Percentiles rank a stretch among this genome's conserved stretches.
These are phyloP conservation scores for Starmerella vitae DNA, from an alignment of 805 yeast genomes.

Conservation along the genomic window DNA sequence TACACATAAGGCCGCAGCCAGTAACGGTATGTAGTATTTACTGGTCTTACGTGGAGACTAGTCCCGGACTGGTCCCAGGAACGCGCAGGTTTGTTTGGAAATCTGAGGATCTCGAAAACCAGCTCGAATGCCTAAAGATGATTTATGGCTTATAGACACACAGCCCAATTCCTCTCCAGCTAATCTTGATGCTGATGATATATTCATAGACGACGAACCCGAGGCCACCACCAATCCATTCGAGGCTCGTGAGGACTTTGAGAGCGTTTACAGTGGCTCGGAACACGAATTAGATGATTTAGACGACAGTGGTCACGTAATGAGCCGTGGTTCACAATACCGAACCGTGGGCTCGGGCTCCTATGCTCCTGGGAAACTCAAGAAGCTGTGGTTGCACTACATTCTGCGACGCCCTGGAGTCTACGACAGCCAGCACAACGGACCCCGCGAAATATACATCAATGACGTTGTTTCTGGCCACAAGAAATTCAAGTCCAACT, in stretches of 20 bases:
- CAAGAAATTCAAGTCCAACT: conserved; percentile 48
- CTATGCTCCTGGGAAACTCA: conserved; percentile 24
- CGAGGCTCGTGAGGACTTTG: neutral
- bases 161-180: too few relatives aligned
- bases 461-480: conserved; percentile 49
- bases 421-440: neutral
- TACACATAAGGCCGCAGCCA: too few relatives aligned
- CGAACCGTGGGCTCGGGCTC: neutral
- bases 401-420: conserved; percentile 21
- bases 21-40: too few relatives aligned
- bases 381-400: conserved; percentile 23
- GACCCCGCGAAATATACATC: conserved; percentile 42
- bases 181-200: too few relatives aligned
- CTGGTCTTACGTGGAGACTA: too few relatives aligned
- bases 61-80: too few relatives aligned
- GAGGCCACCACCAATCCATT: too few relatives aligned
- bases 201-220: too few relatives aligned
- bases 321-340: neutral
- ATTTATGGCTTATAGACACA: too few relatives aligned
- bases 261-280: conserved; percentile 5
- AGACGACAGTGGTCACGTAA: conserved; percentile 8
- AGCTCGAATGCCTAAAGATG: too few relatives aligned
- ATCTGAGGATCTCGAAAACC: too few relatives aligned
- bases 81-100: too few relatives aligned
- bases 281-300: conserved; percentile 19